These are phyloP conservation scores for Amphichorda felina DNA, from an alignment of 2,329 filamentous ascomycete genomes.

Conservation along the genomic window DNA sequence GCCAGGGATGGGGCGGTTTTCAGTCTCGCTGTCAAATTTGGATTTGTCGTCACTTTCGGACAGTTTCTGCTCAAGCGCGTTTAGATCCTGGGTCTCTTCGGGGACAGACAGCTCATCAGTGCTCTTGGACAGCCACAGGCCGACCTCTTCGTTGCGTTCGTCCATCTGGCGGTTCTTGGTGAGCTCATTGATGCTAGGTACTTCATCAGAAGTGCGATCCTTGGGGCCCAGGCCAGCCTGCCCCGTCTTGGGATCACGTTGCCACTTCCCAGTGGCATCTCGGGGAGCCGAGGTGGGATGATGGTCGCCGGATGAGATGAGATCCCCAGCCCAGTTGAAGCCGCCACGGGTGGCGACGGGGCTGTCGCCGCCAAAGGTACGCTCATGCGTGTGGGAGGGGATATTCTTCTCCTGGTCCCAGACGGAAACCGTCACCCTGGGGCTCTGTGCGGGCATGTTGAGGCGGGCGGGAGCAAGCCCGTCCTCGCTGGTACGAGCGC, in stretches of 20 bases:
- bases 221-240: slow-evolving; percentile 35
- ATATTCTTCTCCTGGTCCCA: slow-evolving; percentile 34
- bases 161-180: slow-evolving; percentile 25
- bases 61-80: slow-evolving; percentile 8
- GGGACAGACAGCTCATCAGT: slow-evolving; percentile 14
- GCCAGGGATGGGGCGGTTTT: slow-evolving; percentile 35
- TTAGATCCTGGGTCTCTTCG: slow-evolving; percentile 10
- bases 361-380: slow-evolving; percentile 20
- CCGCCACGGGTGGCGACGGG: slow-evolving; percentile 10
- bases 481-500: slow-evolving; percentile 38
- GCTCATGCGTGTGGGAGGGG: slow-evolving; percentile 25
- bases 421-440: slow-evolving; percentile 43
- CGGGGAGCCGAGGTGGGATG: slow-evolving; percentile 15
- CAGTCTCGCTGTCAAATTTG: slow-evolving; percentile 27
- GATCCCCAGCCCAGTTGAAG: slow-evolving; percentile 26
- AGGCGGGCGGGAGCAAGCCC: slow-evolving; percentile 23
- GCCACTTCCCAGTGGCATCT: slow-evolving; percentile 29
- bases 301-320: slow-evolving; percentile 14
- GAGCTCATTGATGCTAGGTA: slow-evolving; percentile 37
- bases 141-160: slow-evolving; percentile 37
- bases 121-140: slow-evolving; percentile 32
- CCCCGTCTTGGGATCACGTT: slow-evolving; percentile 23
- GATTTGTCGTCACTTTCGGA: slow-evolving; percentile 27
- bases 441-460: slow-evolving; percentile 34
- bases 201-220: slow-evolving; percentile 28